Evolutionary conservation across 2,329 filamentous ascomycete species (phyloP), one percentile per base, ranked within the genome.

Genomic region (Clarireedia hainanense): DNA sequence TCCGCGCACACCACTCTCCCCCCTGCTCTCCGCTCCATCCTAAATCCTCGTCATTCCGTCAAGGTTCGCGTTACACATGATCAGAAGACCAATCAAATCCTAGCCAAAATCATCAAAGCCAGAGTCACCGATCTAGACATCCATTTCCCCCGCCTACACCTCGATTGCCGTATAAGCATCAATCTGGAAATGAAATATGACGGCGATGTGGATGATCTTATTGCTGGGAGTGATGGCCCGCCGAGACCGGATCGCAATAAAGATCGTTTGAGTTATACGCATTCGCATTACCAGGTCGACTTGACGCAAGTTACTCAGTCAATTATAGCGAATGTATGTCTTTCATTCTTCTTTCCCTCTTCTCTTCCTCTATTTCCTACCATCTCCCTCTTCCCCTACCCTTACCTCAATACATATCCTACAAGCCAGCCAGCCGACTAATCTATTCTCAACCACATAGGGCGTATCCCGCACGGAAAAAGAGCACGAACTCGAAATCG

Each of bases 281-380:
- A 97, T 69, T 80, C 91, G 42, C 84, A 83, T 53, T 96, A 95
- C 69, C 89, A 94, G 69, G 80, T 99, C 63, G 94, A 99, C 71
- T 75, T 99, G 50, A 99, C 94, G 0, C 91, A 96, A 70, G 94
- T 99, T 43, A 87, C 84, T 10, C 91, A 96, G 70, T 91, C 96
- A 46, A 85, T 82, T 12, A 36, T 58, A 34, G 55, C 60, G 9
- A 67, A 68, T 61, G 70, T 71, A 63, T 62, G 67, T 63, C 20
- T 49, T 37, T 15, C 14, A 30, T 12, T 20, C n/a, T 20, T 36
- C 20, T 24, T 47, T n/a, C 6, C 30, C 27, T 1, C 10, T 5
- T n/a, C 14, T 3, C 9, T 12, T 9, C 17, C n/a, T 9, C 37
- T 47, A 3, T 12, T 24, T 34, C 57, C 61, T 54, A 62, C 46